A percentile compares a stretch with the other conserved stretches of the same genome.
phyloP scores from a whole-genome alignment of 1,284 basidiomycete species.

The Clitocybe nebularis region DNA sequence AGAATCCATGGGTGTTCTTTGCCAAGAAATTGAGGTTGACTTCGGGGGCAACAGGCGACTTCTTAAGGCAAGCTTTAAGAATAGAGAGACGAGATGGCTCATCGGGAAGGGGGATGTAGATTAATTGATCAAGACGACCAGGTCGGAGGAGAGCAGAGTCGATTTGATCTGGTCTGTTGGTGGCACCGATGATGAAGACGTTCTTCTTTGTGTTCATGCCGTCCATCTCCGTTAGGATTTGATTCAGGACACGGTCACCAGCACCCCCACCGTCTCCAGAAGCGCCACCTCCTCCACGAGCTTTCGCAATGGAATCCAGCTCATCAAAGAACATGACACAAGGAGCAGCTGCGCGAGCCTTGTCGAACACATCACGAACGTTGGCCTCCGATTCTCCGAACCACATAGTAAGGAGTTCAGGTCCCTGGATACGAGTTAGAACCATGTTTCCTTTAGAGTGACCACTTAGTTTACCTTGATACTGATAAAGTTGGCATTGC shows the following conservation, averaged over 20 bases:
- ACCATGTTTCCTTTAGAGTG: constrained; percentile 5
- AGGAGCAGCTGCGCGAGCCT: constrained; percentile 96
- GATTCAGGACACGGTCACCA: constrained; percentile 95
- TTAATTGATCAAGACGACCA: constrained; percentile 95
- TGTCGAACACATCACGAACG: constrained; percentile 99
- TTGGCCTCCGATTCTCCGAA: constrained; percentile 99
- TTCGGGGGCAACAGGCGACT: constrained; percentile 84
- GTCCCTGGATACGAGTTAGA: constrained; percentile 58
- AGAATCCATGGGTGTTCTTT: constrained; percentile 96
- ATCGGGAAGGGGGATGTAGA: constrained; percentile 93
- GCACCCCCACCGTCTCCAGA: constrained; percentile 92
- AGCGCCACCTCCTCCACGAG: constrained; percentile 77
- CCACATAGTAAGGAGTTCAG: constrained; percentile 99
- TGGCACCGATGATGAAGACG: constrained; percentile 98
- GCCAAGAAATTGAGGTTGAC: constrained; percentile 89
- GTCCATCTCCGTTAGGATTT: constrained; percentile 99
- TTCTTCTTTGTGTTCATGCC: constrained; percentile 99
- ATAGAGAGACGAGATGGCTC: constrained; percentile 90
- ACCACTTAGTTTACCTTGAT: constrained; percentile 62
- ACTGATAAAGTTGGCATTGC: constrained; percentile 97
- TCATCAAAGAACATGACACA: constrained; percentile 99
- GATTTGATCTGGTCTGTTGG: constrained; percentile 99
- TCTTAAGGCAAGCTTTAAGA: constrained; percentile 88
- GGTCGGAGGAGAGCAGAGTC: constrained; percentile 96
- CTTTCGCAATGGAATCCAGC: constrained; percentile 97